phyloP scores from a whole-genome alignment of 2,329 filamentous ascomycete genomes.

The Kalmusia sp. region DNA sequence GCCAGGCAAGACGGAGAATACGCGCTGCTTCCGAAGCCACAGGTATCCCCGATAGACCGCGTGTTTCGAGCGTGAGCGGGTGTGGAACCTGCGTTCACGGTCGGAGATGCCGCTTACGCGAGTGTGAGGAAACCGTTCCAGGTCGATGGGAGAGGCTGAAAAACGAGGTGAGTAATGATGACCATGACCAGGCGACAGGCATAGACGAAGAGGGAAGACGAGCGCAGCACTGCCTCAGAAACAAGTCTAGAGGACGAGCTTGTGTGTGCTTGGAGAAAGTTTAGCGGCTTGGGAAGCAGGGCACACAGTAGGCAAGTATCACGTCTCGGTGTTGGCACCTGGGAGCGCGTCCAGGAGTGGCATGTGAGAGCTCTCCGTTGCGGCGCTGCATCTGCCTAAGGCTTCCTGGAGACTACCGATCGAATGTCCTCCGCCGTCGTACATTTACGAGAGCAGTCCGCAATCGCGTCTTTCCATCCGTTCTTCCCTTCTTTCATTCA shows the following conservation, averaged over 20 bases:
- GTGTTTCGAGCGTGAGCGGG: background rate
- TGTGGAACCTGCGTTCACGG: background rate
- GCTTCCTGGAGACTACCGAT: background rate
- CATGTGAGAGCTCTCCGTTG: constrained; percentile 7
- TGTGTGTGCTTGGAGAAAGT: constrained; percentile 4
- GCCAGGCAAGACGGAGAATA: background rate
- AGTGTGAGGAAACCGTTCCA: background rate
- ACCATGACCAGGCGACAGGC: background rate
- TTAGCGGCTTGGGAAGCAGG: background rate
- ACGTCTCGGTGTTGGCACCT: background rate
- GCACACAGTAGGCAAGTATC: background rate
- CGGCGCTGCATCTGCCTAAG: background rate
- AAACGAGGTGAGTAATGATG: background rate
- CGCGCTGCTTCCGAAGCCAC: background rate
- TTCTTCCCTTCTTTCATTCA: background rate
- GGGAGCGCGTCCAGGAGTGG: background rate
- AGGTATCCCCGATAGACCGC: background rate
- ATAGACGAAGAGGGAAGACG: background rate
- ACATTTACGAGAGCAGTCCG: background rate
- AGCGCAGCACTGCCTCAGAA: background rate
- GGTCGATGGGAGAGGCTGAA: background rate
- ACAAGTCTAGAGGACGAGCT: background rate
- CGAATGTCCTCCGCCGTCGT: background rate
- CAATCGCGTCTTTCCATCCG: background rate
- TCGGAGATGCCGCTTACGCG: background rate